Evolutionary conservation across 2,329 filamentous ascomycete species (phyloP).

Genomic region (Aspergillus ruber): DNA sequence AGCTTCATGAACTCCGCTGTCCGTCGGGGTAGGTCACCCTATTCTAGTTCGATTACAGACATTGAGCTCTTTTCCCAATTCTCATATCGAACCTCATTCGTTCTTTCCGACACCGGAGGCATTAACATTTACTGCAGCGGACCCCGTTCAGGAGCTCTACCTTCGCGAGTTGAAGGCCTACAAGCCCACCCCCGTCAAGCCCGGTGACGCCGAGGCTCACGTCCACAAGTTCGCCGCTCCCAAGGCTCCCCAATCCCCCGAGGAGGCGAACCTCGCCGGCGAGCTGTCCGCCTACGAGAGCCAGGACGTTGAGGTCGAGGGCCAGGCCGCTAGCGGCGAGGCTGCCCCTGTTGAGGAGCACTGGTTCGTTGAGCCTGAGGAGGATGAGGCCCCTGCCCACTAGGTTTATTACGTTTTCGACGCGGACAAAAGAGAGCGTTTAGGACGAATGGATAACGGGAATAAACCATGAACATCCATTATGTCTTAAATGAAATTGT

Average conservation of each 20-base stretch:
- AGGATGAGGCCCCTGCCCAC: constrained; percentile 43
- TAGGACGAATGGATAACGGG: constrained; percentile 19
- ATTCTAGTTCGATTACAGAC: constrained; percentile 3
- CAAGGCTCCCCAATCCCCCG: constrained; percentile 76
- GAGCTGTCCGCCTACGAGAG: constrained; percentile 92
- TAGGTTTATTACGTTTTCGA: constrained; percentile 24
- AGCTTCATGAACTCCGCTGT: constrained; percentile 58
- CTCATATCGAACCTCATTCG: constrained; percentile 17
- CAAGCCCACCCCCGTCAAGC: constrained; percentile 79
- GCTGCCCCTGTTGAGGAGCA: constrained; percentile 57
- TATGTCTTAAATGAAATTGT: constrained; percentile 20
- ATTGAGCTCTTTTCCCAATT: constrained; percentile 1
- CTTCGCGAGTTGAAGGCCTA: constrained; percentile 92
- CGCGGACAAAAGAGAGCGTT: constrained; percentile 19
- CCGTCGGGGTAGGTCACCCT: constrained; percentile 52
- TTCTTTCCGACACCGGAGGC: constrained; percentile 15
- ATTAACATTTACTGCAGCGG: constrained; percentile 55
- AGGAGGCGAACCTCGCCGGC: constrained; percentile 86
- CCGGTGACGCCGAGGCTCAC: constrained; percentile 79
- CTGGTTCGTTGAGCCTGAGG: constrained; percentile 76
- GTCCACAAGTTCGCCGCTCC: constrained; percentile 82
- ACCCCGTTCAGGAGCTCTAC: constrained; percentile 97
- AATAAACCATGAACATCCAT: constrained; percentile 9
- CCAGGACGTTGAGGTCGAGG: constrained; percentile 91
- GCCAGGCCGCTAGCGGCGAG: constrained; percentile 61